Percentiles rank a stretch among this genome's conserved stretches.
These are phyloP conservation scores for Meira nashicola DNA, from an alignment of 1,284 basidiomycete genomes.

Conservation along the genomic window DNA sequence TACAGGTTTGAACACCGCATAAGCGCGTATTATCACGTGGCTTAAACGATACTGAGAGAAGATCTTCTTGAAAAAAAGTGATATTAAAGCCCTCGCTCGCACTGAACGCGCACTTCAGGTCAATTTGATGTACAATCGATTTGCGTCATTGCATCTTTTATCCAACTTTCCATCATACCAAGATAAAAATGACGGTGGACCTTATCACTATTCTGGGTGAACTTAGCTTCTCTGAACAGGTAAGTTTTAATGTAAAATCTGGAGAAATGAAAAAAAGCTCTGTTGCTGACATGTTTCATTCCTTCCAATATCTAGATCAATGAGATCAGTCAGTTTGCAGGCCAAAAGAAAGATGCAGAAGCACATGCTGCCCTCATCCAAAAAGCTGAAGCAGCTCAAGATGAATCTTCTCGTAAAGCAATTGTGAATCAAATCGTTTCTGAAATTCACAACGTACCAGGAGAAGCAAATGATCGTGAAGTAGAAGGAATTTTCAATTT, in stretches of 20 bases:
- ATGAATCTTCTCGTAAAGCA: slow-evolving; percentile 15
- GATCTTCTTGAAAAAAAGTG: no score
- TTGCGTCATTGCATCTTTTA: background rate
- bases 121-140: no score
- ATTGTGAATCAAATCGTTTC: slow-evolving; percentile 26
- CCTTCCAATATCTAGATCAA: slow-evolving; percentile 17
- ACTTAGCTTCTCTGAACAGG: slow-evolving; percentile 41
- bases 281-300: background rate
- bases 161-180: background rate
- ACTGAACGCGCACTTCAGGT: no score
- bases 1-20: no score
- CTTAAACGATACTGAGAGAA: no score
- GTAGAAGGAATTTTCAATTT: slow-evolving; percentile 50
- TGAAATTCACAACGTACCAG: slow-evolving; percentile 23
- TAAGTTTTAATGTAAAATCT: background rate
- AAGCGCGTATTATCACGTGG: no score
- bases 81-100: no score
- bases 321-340: slow-evolving; percentile 40
- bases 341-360: slow-evolving; percentile 37
- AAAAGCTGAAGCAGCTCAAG: slow-evolving; percentile 25
- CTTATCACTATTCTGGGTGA: slow-evolving; percentile 48
- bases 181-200: slow-evolving; percentile 34
- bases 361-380: slow-evolving; percentile 39
- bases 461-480: slow-evolving; percentile 46
- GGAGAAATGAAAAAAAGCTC: background rate